phyloP scores from a whole-genome alignment of 2,329 filamentous ascomycete genomes.

The Aureobasidium zeae region DNA sequence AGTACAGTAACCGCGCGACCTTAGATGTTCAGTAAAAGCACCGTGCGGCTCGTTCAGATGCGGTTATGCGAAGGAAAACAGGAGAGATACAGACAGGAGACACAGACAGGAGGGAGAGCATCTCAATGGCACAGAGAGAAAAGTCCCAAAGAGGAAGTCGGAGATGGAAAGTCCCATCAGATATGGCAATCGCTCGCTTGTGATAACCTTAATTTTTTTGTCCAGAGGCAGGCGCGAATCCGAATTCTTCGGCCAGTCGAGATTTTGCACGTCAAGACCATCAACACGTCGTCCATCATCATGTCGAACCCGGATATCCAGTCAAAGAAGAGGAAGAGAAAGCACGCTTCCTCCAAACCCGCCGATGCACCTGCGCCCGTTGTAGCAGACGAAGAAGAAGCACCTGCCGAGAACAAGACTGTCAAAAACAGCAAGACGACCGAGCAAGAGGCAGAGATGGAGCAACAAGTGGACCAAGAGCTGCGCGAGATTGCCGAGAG shows the following conservation, averaged over 20 bases:
- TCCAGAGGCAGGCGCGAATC: neutral
- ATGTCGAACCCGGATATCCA: constrained; percentile 34
- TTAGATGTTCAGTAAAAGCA: neutral
- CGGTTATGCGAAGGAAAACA: too few relatives aligned
- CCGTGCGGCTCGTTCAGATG: too few relatives aligned
- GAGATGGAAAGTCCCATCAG: neutral
- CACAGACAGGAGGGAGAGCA: too few relatives aligned
- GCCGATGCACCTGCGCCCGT: constrained; percentile 25
- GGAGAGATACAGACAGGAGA: too few relatives aligned
- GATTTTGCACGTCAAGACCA: neutral
- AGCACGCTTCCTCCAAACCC: constrained; percentile 32
- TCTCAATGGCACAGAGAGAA: too few relatives aligned
- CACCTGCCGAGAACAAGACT: constrained; percentile 26
- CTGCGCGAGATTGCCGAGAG: constrained; percentile 30
- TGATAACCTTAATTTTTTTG: constrained; percentile 15
- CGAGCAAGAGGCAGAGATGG: constrained; percentile 24
- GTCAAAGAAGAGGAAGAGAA: constrained; percentile 41
- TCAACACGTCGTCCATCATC: constrained; percentile 14
- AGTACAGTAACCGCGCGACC: too few relatives aligned
- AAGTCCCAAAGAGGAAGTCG: neutral
- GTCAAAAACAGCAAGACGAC: constrained; percentile 33
- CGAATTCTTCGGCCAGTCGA: constrained; percentile 2
- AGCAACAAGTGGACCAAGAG: constrained; percentile 28
- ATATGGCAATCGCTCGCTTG: constrained; percentile 2
- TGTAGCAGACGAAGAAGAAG: constrained; percentile 18